Conservation (phyloP, 306 rosid genomes). For the Glycyrrhiza uralensis region DNA sequence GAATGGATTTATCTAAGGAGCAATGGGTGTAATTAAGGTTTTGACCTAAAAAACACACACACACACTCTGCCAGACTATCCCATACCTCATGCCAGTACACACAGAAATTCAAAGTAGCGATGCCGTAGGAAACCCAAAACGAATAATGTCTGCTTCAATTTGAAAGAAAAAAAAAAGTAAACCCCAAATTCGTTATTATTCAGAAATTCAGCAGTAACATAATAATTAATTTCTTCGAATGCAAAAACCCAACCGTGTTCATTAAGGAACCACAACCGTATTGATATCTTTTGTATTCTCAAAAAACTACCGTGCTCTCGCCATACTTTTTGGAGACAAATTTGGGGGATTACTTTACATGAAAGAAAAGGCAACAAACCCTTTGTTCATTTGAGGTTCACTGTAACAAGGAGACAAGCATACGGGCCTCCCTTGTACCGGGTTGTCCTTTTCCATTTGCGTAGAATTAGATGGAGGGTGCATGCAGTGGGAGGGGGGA, state of each 20-base stretch:
- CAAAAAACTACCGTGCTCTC: not conserved
- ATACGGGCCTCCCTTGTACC: not conserved
- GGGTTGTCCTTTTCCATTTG: not conserved
- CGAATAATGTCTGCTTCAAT: conserved; percentile 40
- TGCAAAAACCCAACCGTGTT: not conserved
- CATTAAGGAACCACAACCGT: too few relatives aligned
- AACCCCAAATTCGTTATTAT: not conserved
- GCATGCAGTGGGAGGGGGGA: conserved; percentile 16
- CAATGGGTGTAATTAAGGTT: conserved; percentile 36
- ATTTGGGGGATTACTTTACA: not conserved
- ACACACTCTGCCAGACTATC: conserved; percentile 30
- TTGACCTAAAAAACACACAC: not conserved
- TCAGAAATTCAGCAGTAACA: not conserved
- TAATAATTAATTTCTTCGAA: not conserved
- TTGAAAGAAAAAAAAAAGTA: conserved; percentile 33
- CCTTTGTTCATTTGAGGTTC: conserved; percentile 34
- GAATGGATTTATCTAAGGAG: conserved; percentile 14
- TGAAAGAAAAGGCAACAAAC: conserved; percentile 25
- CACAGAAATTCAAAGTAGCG: conserved; percentile 38
- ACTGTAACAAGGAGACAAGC: conserved; percentile 32
- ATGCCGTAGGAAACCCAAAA: conserved; percentile 40
- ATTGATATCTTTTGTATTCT: too few relatives aligned
- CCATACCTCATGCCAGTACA: conserved; percentile 36
- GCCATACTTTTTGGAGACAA: not conserved
- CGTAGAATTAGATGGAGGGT: conserved; percentile 23